Evolutionary conservation across 208 protist species (phyloP).

Genomic region (Lotmaria passim): DNA sequence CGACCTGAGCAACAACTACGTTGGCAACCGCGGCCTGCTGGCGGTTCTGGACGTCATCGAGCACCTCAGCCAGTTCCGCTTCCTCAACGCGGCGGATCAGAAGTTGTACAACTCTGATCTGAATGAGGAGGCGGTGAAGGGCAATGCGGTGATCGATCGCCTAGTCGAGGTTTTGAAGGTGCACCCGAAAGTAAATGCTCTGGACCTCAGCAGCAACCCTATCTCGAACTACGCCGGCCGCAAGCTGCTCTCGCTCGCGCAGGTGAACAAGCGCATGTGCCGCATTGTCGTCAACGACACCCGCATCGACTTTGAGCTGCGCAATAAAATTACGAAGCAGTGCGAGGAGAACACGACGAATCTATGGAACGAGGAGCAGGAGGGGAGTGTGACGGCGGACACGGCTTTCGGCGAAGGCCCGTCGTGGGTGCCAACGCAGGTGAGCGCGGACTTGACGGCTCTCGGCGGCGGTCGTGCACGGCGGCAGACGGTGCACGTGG

Average conservation of each 20-base stretch:
- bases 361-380: slow-evolving; percentile 65
- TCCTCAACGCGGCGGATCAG: slow-evolving; percentile 79
- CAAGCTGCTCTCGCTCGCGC: slow-evolving; percentile 80
- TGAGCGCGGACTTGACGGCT: slow-evolving; percentile 68
- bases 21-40: slow-evolving; percentile 89
- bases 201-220: slow-evolving; percentile 87
- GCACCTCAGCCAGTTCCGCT: slow-evolving; percentile 80
- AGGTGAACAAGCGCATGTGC: slow-evolving; percentile 83
- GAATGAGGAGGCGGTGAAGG: slow-evolving; percentile 87
- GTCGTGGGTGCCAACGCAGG: slow-evolving; percentile 68
- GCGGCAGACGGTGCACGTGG: slow-evolving; percentile 81
- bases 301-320: slow-evolving; percentile 88
- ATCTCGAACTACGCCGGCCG: slow-evolving; percentile 92
- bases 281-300: slow-evolving; percentile 80
- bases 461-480: slow-evolving; percentile 73
- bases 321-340: slow-evolving; percentile 75
- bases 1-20: slow-evolving; percentile 84
- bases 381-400: slow-evolving; percentile 25
- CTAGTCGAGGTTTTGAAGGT: slow-evolving; percentile 84
- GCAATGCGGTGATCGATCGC: slow-evolving; percentile 84
- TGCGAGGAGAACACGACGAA: slow-evolving; percentile 87
- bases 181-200: slow-evolving; percentile 77
- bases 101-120: slow-evolving; percentile 94
- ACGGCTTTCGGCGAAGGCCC: slow-evolving; percentile 68
- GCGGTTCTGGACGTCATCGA: slow-evolving; percentile 80